Conservation (phyloP, 495 filamentous ascomycete species). For the Neurospora sp. region DNA sequence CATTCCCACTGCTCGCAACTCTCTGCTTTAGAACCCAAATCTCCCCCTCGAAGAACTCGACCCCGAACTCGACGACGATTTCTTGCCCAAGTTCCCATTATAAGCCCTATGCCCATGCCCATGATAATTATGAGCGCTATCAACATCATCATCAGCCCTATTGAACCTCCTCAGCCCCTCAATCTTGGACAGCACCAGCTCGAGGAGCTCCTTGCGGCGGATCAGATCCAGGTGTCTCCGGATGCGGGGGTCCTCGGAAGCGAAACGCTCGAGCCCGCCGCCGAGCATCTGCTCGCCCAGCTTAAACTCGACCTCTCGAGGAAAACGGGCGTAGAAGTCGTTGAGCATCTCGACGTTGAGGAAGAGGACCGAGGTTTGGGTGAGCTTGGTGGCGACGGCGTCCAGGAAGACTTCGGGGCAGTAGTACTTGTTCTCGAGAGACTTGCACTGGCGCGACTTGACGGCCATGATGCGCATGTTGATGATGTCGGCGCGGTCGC, state of each 20-base stretch:
- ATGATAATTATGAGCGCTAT: neutral
- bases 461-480: slow-evolving; percentile 81
- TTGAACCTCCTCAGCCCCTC: slow-evolving; percentile 76
- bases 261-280: slow-evolving; percentile 78
- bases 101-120: neutral
- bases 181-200: slow-evolving; percentile 89
- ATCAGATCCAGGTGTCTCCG: slow-evolving; percentile 84
- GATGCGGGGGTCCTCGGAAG: slow-evolving; percentile 83
- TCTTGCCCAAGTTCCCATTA: neutral
- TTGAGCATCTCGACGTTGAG: slow-evolving; percentile 87
- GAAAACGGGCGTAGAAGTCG: slow-evolving; percentile 97
- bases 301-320: slow-evolving; percentile 76
- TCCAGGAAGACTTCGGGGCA: slow-evolving; percentile 97
- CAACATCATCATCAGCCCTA: slow-evolving; percentile 6
- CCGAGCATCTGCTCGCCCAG: slow-evolving; percentile 74
- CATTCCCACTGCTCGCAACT: neutral
- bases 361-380: slow-evolving; percentile 90
- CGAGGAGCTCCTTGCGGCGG: slow-evolving; percentile 80
- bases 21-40: neutral
- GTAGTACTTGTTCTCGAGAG: slow-evolving; percentile 79
- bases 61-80: neutral
- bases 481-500: slow-evolving; percentile 78
- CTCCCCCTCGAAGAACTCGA: neutral
- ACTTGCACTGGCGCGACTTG: slow-evolving; percentile 76
- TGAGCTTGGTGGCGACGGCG: slow-evolving; percentile 90